phyloP scores from a whole-genome alignment of 2,329 filamentous ascomycete species.

The Fusarium sterilihyphosum region DNA sequence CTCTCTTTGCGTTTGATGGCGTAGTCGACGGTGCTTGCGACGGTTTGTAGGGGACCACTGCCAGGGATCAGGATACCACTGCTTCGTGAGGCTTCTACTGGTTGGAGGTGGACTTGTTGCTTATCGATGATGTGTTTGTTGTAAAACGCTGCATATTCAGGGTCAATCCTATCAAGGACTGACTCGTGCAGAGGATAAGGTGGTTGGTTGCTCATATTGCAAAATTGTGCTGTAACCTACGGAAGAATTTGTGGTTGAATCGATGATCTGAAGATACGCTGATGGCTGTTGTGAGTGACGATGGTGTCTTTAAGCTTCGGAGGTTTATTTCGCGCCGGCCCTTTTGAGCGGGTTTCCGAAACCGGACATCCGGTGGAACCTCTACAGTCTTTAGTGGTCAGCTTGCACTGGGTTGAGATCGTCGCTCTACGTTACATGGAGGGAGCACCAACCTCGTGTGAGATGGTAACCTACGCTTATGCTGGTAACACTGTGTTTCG shows the following conservation, averaged over 20 bases:
- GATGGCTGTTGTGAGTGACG: background rate
- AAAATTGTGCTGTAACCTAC: accelerated
- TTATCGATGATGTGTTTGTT: conserved; percentile 24
- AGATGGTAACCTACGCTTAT: background rate
- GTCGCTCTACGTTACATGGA: background rate
- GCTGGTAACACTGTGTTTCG: background rate
- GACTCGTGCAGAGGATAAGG: conserved; percentile 7
- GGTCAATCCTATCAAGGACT: background rate
- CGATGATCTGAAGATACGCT: accelerated
- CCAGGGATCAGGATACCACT: conserved; percentile 1
- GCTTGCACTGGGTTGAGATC: background rate
- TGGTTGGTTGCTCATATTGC: background rate
- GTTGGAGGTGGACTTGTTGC: conserved; percentile 15
- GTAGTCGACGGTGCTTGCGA: background rate
- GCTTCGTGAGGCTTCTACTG: background rate
- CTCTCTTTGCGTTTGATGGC: conserved; percentile 7
- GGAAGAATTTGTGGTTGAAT: accelerated
- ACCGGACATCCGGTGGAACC: background rate
- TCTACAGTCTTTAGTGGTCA: background rate
- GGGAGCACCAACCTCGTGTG: background rate
- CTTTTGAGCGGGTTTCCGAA: background rate
- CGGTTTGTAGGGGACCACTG: background rate
- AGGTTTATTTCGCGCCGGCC: background rate
- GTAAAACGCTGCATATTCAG: background rate
- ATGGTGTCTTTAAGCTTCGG: background rate